Evolutionary conservation across 164 flowering plant species (phyloP).

Genomic region (Saururus chinensis): DNA sequence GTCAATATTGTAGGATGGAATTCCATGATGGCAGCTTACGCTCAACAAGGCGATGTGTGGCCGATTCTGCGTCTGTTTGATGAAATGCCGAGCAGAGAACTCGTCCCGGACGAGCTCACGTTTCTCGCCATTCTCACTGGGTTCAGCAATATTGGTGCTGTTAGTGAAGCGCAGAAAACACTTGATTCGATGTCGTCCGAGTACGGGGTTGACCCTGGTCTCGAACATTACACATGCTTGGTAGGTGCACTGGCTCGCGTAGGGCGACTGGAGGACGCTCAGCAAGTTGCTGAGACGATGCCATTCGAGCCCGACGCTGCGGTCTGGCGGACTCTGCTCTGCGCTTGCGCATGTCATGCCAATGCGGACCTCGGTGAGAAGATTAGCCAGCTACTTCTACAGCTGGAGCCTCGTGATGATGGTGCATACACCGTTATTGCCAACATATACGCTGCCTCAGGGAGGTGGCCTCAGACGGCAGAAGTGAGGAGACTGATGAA

Average conservation of each 20-base stretch:
- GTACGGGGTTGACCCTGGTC: conserved; percentile 37
- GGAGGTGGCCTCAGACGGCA: conserved; percentile 45
- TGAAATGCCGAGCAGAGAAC: conserved; percentile 25
- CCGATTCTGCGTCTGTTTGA: conserved; percentile 31
- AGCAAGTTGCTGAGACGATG: conserved; percentile 41
- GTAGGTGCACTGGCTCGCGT: conserved; percentile 49
- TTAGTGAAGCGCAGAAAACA: conserved; percentile 31
- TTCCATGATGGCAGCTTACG: conserved; percentile 54
- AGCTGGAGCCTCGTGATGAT: conserved; percentile 40
- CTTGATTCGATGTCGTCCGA: conserved; percentile 32
- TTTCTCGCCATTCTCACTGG: conserved; percentile 49
- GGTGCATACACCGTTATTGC: conserved; percentile 58
- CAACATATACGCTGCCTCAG: conserved; percentile 34
- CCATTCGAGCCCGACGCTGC: conserved; percentile 62
- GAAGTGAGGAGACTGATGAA: conserved; percentile 56
- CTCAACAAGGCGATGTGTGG: conserved; percentile 52
- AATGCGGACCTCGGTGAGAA: conserved; percentile 26
- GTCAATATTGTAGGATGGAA: conserved; percentile 52
- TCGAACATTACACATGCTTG: conserved; percentile 70
- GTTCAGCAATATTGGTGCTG: conserved; percentile 41
- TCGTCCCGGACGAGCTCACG: conserved; percentile 46
- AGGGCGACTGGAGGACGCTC: conserved; percentile 49
- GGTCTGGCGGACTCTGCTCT: conserved; percentile 50
- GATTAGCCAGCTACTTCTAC: conserved; percentile 27
- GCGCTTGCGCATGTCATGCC: conserved; percentile 31